Base-by-base conservation (phyloP, 1,284 basidiomycete species). In the Boletellus deceptivus region DNA sequence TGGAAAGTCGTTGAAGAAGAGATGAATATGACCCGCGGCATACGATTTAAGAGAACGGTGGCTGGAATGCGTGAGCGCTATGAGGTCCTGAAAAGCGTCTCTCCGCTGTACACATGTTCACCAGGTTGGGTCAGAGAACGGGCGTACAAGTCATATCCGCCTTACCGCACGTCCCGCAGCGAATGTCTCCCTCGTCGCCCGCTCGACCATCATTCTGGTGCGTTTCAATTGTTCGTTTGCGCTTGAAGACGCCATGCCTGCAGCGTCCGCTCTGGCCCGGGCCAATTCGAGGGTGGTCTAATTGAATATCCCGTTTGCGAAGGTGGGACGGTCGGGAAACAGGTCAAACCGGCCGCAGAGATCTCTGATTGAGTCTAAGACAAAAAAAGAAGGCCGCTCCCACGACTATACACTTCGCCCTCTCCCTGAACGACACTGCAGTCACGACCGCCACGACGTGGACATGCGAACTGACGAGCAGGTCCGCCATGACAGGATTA, bases 1-100 rank as follows among this genome's bases (percentile, higher is more conserved):
- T 1, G 80, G 78, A 59, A 86, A 85, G 64, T 84, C 78, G 56
- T 70, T 76, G 68, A 87, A 81, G 61, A 83, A 82, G 40, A 70
- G 59, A 44, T 74, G 76, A 52, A 88, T 77, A 49, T 80, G 77
- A 24, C 70, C 68, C 0, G 85, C 84, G 1, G 82, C 83, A 20
- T 82, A 70, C 27, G 74, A 75, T 60, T 85, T 86, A 52, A 69
- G 58, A 39, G 47, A 17, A 3, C 62, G 48, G 29, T 67, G 43
- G 24, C 45, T 46, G 6, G 60, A 62, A 20, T 65, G 68, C 9
- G 65, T 55, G 55, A 70, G 52, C 10, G 52, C 33, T 46, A 65
- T 62, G 41, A 65, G 67, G 42, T 66, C 55, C 31, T 58, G 54
- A 29, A 65, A 62, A 25, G 57, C 60, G 17, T 55, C 46, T 46